These are phyloP conservation scores for Ceratobasidium sp. DNA, from an alignment of 1,284 basidiomycete species.

Conservation along the genomic window DNA sequence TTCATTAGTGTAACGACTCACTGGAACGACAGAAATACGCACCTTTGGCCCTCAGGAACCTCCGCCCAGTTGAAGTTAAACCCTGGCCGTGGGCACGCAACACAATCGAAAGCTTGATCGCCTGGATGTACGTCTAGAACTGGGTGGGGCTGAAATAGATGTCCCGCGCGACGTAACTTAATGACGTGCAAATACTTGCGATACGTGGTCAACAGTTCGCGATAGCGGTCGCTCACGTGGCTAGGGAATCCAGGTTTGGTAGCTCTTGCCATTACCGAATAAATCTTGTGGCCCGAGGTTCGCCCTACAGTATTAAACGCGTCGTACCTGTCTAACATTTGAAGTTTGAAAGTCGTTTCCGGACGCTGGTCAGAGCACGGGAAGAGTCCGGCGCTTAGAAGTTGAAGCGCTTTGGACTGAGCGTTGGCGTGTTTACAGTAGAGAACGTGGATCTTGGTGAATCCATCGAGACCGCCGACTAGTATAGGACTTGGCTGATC, in stretches of 20 bases:
- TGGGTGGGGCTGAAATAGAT: neutral
- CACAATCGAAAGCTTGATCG: slow-evolving; percentile 10
- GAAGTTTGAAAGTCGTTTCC: slow-evolving; percentile 8
- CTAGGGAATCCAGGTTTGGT: slow-evolving; percentile 12
- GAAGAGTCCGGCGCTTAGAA: slow-evolving; percentile 8
- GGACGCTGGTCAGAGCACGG: slow-evolving; percentile 12
- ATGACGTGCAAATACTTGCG: neutral
- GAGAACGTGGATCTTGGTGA: neutral
- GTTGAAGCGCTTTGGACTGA: neutral
- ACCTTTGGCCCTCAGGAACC: neutral
- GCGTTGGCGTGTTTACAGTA: neutral
- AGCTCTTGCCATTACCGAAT: neutral
- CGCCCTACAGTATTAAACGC: neutral
- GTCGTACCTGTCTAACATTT: neutral
- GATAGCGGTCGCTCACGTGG: slow-evolving; percentile 19
- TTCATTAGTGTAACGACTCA: neutral
- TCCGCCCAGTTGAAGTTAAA: slow-evolving; percentile 23
- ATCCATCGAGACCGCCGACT: slow-evolving; percentile 20
- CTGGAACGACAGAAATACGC: too few species aligned
- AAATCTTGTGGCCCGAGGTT: slow-evolving; percentile 5
- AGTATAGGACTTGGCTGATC: neutral
- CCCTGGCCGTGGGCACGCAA: slow-evolving; percentile 9
- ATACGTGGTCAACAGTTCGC: slow-evolving; percentile 8
- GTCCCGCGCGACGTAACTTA: neutral
- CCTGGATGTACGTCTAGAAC: slow-evolving; percentile 5